Conservation (phyloP, 148 eudicot species). For the Vaccinium vitisidaea region DNA sequence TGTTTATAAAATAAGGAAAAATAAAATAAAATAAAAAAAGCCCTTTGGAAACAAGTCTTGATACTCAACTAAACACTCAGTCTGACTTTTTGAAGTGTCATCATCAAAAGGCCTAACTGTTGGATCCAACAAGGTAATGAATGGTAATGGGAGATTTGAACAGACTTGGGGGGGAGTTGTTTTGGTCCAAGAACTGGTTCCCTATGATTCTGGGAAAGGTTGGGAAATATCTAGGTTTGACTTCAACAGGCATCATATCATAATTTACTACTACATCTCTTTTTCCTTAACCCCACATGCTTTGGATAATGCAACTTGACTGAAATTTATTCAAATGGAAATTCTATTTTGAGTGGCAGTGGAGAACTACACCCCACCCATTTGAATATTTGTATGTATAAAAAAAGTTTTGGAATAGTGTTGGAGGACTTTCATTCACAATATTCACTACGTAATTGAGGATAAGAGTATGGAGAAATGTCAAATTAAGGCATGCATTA, state of each 20-base stretch:
- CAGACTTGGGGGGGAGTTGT: neutral
- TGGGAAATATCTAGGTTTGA: neutral
- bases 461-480: no score
- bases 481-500: no score
- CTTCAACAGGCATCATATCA: neutral
- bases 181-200: neutral
- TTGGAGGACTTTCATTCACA: no score
- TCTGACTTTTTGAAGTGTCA: slow-evolving; percentile 13
- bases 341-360: neutral
- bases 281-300: slow-evolving; percentile 4
- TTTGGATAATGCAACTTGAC: neutral
- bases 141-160: slow-evolving; percentile 7
- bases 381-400: neutral
- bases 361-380: neutral
- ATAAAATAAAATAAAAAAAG: no score
- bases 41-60: no score
- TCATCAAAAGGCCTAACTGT: slow-evolving; percentile 1
- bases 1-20: no score
- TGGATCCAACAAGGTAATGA: slow-evolving; percentile 12
- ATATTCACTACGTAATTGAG: no score
- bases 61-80: neutral
- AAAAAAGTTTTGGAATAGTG: no score
- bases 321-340: neutral
- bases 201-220: neutral
- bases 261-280: neutral